Evolutionary conservation across 2,329 filamentous ascomycete species (phyloP).

Genomic region (Incumbomyces lentus): DNA sequence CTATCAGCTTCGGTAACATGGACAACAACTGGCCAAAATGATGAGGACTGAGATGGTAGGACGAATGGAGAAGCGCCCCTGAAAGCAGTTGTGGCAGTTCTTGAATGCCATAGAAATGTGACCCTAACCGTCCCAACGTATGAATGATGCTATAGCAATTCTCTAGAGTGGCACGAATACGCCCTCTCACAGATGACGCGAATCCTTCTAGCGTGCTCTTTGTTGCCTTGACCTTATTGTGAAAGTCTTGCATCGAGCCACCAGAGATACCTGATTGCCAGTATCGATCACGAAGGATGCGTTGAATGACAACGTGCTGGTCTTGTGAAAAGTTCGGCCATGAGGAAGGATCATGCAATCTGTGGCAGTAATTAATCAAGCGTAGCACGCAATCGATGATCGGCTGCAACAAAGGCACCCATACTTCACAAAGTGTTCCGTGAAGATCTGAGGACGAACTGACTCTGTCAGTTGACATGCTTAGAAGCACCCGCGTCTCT

Average conservation of each 20-base stretch:
- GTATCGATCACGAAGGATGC: conserved; percentile 86
- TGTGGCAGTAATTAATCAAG: conserved; percentile 78
- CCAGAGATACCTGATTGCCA: conserved; percentile 97
- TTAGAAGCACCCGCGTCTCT: conserved; percentile 83
- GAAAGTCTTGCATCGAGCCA: conserved; percentile 94
- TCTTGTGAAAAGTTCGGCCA: conserved; percentile 70
- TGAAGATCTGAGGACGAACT: conserved; percentile 64
- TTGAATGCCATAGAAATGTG: conserved; percentile 80
- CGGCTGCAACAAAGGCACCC: conserved; percentile 69
- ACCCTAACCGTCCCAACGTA: conserved; percentile 77
- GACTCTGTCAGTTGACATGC: conserved; percentile 81
- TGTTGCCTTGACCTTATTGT: conserved; percentile 78
- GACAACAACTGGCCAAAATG: conserved; percentile 91
- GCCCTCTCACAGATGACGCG: conserved; percentile 81
- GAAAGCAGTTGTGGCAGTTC: conserved; percentile 76
- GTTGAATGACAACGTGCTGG: conserved; percentile 64
- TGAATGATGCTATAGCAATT: conserved; percentile 90
- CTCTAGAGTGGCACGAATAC: conserved; percentile 81
- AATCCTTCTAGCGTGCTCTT: conserved; percentile 86
- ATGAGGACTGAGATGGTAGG: conserved; percentile 74
- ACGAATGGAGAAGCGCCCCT: conserved; percentile 72
- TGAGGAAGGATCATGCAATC: conserved; percentile 75
- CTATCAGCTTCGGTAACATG: conserved; percentile 76
- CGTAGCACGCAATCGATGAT: conserved; percentile 81
- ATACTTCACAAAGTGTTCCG: conserved; percentile 66